phyloP scores from a whole-genome alignment of 176 grass and related monocot species.

The Eremochloa ophiuroides region DNA sequence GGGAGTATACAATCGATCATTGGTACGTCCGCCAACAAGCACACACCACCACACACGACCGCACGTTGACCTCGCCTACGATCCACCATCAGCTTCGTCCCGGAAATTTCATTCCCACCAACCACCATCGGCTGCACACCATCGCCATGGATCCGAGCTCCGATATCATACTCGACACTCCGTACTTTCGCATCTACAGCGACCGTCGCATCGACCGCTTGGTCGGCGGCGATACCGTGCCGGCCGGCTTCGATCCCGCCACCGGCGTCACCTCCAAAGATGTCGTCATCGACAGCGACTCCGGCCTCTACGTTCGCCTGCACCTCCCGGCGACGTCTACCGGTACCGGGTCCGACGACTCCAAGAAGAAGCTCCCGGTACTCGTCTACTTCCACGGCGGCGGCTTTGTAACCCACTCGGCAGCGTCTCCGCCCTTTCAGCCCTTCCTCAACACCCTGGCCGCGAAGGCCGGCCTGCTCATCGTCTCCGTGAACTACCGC shows the following conservation, averaged over 20 bases:
- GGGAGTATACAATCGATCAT: too few species aligned
- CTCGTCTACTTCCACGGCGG: constrained; percentile 44
- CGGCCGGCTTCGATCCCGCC: background rate
- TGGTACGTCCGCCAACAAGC: too few species aligned
- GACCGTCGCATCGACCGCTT: background rate
- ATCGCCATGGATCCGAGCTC: background rate
- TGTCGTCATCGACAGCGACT: background rate
- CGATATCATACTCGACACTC: background rate
- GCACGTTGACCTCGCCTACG: too few species aligned
- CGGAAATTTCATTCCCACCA: too few species aligned
- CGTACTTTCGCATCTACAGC: background rate
- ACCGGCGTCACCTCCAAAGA: background rate
- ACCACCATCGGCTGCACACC: too few species aligned
- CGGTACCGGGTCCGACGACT: background rate
- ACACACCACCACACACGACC: too few species aligned
- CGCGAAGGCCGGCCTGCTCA: constrained; percentile 16
- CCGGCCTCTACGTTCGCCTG: constrained; percentile 3
- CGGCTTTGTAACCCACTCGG: constrained; percentile 28
- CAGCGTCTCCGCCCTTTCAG: constrained; percentile 7
- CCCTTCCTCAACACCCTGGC: constrained; percentile 31
- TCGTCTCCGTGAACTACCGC: constrained; percentile 63
- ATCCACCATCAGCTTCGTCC: too few species aligned
- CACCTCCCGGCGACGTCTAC: background rate
- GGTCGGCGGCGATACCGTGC: background rate
- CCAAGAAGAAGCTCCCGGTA: background rate